Percentiles rank a stretch among this genome's conserved stretches.
Conservation (phyloP, 306 rosid genomes). For the Vigna unguiculata region DNA sequence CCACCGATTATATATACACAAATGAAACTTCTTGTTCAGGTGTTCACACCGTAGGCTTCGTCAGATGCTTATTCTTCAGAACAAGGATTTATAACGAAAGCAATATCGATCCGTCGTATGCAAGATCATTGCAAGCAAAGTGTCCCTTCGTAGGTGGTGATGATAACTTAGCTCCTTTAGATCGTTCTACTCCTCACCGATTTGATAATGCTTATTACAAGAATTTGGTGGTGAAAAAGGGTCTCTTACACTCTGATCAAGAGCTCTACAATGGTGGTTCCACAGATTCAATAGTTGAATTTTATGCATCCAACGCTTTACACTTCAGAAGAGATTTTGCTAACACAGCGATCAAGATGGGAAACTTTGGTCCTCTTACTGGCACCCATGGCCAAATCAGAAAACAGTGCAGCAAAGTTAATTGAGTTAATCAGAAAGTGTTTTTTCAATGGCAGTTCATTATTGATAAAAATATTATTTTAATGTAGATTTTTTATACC, state of each 20-base stretch:
- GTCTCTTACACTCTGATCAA: conserved; percentile 65
- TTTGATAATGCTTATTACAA: conserved; percentile 58
- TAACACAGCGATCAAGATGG: conserved; percentile 38
- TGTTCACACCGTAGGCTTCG: conserved; percentile 60
- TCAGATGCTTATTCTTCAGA: conserved; percentile 47
- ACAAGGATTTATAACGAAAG: conserved; percentile 57
- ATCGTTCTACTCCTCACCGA: conserved; percentile 33
- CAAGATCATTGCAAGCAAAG: conserved; percentile 26
- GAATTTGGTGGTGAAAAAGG: conserved; percentile 47
- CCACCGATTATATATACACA: background rate
- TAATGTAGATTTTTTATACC: no score
- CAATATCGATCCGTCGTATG: conserved; percentile 50
- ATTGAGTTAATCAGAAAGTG: background rate
- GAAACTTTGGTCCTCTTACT: background rate
- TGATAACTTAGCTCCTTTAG: conserved; percentile 49
- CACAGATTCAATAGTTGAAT: conserved; percentile 47
- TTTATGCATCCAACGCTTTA: conserved; percentile 19
- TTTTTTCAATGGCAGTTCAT: no score
- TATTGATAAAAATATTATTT: no score
- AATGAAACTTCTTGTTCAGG: conserved; percentile 44
- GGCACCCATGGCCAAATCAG: conserved; percentile 53
- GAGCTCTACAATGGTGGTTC: conserved; percentile 53
- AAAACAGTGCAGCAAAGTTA: conserved; percentile 48
- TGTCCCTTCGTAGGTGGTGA: conserved; percentile 61
- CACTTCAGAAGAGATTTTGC: conserved; percentile 51